Base-by-base conservation (phyloP, 495 filamentous ascomycete genomes). In the Podospora anserina region DNA sequence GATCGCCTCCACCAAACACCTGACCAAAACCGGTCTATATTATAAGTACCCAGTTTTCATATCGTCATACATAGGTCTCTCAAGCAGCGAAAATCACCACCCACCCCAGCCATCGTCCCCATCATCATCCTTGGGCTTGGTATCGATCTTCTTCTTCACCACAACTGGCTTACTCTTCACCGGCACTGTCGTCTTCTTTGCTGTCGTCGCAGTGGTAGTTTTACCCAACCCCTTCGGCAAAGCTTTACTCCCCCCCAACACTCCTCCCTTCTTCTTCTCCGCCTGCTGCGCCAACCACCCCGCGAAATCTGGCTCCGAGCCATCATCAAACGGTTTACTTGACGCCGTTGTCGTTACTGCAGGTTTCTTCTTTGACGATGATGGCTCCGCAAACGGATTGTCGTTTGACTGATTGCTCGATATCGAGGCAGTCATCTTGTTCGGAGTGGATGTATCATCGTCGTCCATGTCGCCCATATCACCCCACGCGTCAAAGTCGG, bases 291-390 rank as follows among this genome's bases (percentile, higher is more conserved):
- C 92, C 57, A 97, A 78, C 93, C 94, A 96, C 5, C 92, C 92
- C 20, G 93, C 94, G 78, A 97, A 97, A 76, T 97, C 94, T 2
- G 93, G 93, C 74, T 97, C 93, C 2, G 89, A 89, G 34, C 89
- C 88, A 73, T 96, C 92, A 68, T 93, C 91, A 69, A 89, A 96
- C 0, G 88, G 84, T 15, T 81, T 83, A 2, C 82, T 75, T 0
- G 81, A 69, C 11, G 78, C 73, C 70, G 72, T 64, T 57, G 61
- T 74, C 66, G 66, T 68, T 19, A 78, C 60, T 27, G 71, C 70
- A 1, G 71, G 70, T 58, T 76, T 79, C 66, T 62, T 28, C 30
- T 16, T 13, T 18, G 55, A 32, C 15, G 59, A 28, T 9, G 59
- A 28, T 61, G 27, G 27, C n/a, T 63, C 61, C 13, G 61, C 61